Conservation (phyloP, 2,329 filamentous ascomycete genomes). For the Diaporthe amygdali region DNA sequence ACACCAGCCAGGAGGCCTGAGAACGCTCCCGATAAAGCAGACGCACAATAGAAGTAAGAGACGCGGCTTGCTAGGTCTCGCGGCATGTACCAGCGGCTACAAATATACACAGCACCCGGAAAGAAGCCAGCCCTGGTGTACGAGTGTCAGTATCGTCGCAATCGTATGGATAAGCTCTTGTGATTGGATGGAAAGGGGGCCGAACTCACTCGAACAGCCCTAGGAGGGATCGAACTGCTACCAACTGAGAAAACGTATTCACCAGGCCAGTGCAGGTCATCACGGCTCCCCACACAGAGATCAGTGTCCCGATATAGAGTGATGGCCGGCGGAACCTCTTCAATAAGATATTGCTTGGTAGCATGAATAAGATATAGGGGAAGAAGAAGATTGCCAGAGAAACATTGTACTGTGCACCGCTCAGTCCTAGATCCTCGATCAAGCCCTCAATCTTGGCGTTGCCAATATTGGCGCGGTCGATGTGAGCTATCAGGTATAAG, state of each 20-base stretch:
- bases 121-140: conserved; percentile 61
- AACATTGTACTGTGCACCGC: conserved; percentile 45
- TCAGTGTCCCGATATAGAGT: conserved; percentile 33
- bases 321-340: not conserved
- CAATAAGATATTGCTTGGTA: not conserved
- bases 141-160: conserved; percentile 55
- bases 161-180: conserved; percentile 52
- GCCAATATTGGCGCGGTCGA: conserved; percentile 12
- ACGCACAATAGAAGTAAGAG: conserved; percentile 48
- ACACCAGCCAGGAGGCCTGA: conserved; percentile 68
- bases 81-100: not conserved
- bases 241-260: conserved; percentile 44
- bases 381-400: conserved; percentile 33
- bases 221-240: conserved; percentile 50
- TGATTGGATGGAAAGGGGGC: too few species aligned
- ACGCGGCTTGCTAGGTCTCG: not conserved
- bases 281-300: conserved; percentile 52
- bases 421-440: conserved; percentile 48
- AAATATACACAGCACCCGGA: conserved; percentile 37
- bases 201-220: conserved; percentile 46
- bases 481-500: not conserved
- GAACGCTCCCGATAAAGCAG: conserved; percentile 53
- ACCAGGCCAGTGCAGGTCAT: conserved; percentile 46
- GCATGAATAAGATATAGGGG: not conserved
- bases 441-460: conserved; percentile 49